Evolutionary conservation across 768 basidiomycete species (phyloP).

Genomic region (Phanerodontia chrysosporium): DNA sequence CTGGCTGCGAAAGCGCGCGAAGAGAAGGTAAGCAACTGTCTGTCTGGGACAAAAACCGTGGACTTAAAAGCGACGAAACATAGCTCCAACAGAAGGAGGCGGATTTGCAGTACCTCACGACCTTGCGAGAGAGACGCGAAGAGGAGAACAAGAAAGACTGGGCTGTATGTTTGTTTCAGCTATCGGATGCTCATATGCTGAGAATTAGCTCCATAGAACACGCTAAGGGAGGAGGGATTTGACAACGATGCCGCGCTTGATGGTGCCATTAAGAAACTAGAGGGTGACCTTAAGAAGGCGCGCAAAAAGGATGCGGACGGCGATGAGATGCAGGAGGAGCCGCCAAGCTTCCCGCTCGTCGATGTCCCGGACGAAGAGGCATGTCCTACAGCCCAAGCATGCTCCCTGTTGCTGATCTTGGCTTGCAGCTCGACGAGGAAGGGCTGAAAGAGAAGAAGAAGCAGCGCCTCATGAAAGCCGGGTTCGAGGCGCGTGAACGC

Average conservation of each 20-base stretch:
- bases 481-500: constrained; percentile 85
- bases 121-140: constrained; percentile 57
- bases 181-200: too few relatives aligned
- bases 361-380: constrained; percentile 89
- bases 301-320: constrained; percentile 76
- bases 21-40: constrained; percentile 93
- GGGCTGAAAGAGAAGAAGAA: constrained; percentile 90
- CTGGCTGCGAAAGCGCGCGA: constrained; percentile 78
- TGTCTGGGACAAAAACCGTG: too few relatives aligned
- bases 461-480: constrained; percentile 89
- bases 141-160: constrained; percentile 72
- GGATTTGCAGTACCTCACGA: constrained; percentile 61
- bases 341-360: constrained; percentile 81
- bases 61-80: background rate
- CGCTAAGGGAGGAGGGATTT: constrained; percentile 64
- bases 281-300: constrained; percentile 68
- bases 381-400: too few relatives aligned
- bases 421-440: constrained; percentile 75
- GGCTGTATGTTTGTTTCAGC: constrained; percentile 36
- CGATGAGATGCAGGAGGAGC: constrained; percentile 72
- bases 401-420: too few relatives aligned
- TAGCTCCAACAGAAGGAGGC: constrained; percentile 74
- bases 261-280: constrained; percentile 82
- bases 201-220: too few relatives aligned
- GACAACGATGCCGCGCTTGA: constrained; percentile 77